phyloP scores from a whole-genome alignment of 2,329 filamentous ascomycete species.

The Claviceps arundinis region DNA sequence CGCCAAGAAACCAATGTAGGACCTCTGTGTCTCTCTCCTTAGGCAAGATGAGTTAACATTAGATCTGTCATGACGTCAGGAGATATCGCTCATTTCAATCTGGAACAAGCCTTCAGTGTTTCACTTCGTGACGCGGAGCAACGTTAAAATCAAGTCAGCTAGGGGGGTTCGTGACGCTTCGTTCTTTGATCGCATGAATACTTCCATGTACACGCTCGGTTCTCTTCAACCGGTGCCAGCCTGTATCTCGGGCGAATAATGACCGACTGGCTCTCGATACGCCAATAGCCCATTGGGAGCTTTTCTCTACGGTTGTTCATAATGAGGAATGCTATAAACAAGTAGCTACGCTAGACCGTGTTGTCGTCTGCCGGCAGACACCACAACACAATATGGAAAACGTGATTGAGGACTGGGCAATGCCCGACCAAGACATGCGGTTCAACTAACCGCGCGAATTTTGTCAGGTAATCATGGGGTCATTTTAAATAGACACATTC shows the following conservation, averaged over 20 bases:
- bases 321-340: neutral
- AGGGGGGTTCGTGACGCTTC: no score
- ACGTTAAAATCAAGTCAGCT: no score
- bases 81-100: neutral
- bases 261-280: no score
- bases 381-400: neutral
- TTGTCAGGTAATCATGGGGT: constrained; percentile 37
- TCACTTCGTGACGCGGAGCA: no score
- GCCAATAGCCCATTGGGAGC: neutral
- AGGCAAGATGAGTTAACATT: neutral
- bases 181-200: no score
- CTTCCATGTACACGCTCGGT: neutral
- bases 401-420: neutral
- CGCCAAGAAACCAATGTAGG: neutral
- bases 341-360: neutral
- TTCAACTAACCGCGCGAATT: neutral
- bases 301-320: neutral
- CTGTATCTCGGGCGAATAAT: neutral
- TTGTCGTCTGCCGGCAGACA: neutral
- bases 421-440: neutral
- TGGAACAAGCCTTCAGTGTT: no score
- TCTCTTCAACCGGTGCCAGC: neutral
- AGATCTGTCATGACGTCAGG: neutral
- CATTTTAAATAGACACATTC: constrained; percentile 17
- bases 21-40: neutral